phyloP scores from a whole-genome alignment of 371 early-diverging fungal genomes.

The Mucor plumbeus region DNA sequence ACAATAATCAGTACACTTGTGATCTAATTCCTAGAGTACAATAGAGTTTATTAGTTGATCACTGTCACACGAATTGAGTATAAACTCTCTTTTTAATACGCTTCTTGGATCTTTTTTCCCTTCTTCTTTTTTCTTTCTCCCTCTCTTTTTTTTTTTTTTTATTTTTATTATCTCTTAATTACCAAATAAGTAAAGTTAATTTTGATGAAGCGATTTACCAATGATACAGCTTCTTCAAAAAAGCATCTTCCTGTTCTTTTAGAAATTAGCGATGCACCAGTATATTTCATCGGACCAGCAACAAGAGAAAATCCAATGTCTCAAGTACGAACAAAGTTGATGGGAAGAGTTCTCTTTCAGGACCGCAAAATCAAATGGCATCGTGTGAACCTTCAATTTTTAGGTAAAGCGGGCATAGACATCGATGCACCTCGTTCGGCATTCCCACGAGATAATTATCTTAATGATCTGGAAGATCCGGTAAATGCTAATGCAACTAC shows the following conservation, averaged over 20 bases:
- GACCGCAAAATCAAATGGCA: slow-evolving; percentile 55
- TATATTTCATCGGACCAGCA: slow-evolving; percentile 53
- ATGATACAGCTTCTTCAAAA: slow-evolving; percentile 12
- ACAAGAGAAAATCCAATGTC: slow-evolving; percentile 51
- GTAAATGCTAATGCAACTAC: slow-evolving; percentile 15
- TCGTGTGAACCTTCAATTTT: slow-evolving; percentile 47
- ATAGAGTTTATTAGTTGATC: not conserved
- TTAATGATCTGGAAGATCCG: slow-evolving; percentile 20
- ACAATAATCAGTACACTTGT: too few relatives aligned
- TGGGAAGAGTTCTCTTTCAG: slow-evolving; percentile 46
- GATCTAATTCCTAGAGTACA: too few relatives aligned
- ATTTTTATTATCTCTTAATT: not conserved
- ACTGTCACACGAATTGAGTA: slow-evolving; percentile 15
- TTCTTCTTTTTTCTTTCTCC: not conserved
- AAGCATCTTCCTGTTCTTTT: slow-evolving; percentile 30
- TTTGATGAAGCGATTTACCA: slow-evolving; percentile 31
- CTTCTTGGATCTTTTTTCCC: not conserved
- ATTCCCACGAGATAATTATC: slow-evolving; percentile 17
- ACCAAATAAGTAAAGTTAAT: slow-evolving; percentile 1
- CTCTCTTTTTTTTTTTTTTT: not conserved
- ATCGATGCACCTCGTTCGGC: slow-evolving; percentile 33
- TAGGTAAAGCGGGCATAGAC: slow-evolving; percentile 45
- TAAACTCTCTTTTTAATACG: not conserved
- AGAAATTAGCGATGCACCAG: slow-evolving; percentile 33
- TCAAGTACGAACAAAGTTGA: slow-evolving; percentile 43